Evolutionary conservation across 352 stramenopile genomes (phyloP).

Genomic region (Globisporangium ultimum): DNA sequence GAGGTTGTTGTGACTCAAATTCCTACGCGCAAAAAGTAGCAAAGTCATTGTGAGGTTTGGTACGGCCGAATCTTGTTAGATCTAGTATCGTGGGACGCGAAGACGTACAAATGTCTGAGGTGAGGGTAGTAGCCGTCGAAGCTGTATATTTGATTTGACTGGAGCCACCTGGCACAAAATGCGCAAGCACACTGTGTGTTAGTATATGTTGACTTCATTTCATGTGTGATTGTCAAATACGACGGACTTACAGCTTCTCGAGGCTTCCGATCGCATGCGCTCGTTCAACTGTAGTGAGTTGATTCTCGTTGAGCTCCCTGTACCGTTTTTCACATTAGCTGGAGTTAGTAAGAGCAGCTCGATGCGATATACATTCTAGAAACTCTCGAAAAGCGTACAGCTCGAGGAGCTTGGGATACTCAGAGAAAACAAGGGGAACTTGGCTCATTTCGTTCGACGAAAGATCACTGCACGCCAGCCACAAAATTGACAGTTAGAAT

Average conservation of each 20-base stretch:
- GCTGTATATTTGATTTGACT: constrained; percentile 20
- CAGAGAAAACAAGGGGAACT: background rate
- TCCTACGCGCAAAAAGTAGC: constrained; percentile 5
- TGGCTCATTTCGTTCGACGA: background rate
- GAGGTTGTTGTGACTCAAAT: constrained; percentile 23
- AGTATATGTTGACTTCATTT: background rate
- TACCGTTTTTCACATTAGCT: background rate
- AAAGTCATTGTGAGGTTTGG: background rate
- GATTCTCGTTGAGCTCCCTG: constrained; percentile 1
- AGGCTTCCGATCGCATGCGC: constrained; percentile 11
- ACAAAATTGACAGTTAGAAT: background rate
- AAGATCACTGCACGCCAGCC: background rate
- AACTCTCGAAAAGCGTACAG: background rate
- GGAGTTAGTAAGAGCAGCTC: background rate
- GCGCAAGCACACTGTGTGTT: constrained; percentile 3
- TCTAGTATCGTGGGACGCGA: background rate
- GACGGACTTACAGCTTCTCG: constrained; percentile 16
- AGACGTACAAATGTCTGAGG: constrained; percentile 19
- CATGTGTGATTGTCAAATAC: background rate
- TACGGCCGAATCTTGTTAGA: background rate
- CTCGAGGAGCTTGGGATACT: background rate
- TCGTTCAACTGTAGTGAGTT: constrained; percentile 15
- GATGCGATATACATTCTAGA: no score
- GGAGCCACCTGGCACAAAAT: constrained; percentile 13
- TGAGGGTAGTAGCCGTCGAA: constrained; percentile 22